phyloP scores from a whole-genome alignment of 768 basidiomycete species.

The Tulasnella sp. region DNA sequence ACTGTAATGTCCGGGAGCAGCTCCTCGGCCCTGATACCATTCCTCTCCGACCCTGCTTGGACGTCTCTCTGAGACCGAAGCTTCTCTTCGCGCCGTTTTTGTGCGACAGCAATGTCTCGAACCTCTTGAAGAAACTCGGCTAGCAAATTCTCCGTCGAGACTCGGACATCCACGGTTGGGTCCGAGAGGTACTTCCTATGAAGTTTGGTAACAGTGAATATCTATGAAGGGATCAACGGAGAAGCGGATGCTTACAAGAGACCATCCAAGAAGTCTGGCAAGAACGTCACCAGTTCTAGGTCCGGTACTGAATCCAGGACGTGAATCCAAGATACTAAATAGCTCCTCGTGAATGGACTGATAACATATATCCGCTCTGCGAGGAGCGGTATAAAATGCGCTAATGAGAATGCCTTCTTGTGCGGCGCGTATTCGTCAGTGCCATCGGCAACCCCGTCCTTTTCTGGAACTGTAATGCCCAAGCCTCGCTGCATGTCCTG shows the following conservation, averaged over 20 bases:
- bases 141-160: constrained; percentile 80
- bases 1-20: constrained; percentile 48
- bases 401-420: constrained; percentile 82
- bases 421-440: constrained; percentile 30
- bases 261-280: constrained; percentile 91
- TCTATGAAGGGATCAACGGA: constrained; percentile 7
- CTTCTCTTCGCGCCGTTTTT: constrained; percentile 47
- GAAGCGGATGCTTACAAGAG: constrained; percentile 53
- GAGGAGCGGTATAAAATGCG: constrained; percentile 88
- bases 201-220: not conserved
- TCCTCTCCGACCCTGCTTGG: constrained; percentile 23
- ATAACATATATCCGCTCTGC: constrained; percentile 90
- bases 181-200: constrained; percentile 88
- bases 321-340: constrained; percentile 94
- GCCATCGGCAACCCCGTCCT: constrained; percentile 30
- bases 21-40: constrained; percentile 30
- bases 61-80: constrained; percentile 11
- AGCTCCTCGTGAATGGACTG: constrained; percentile 90
- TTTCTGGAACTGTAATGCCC: constrained; percentile 57
- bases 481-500: constrained; percentile 35
- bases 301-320: constrained; percentile 95
- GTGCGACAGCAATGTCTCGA: constrained; percentile 67
- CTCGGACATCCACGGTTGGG: constrained; percentile 84
- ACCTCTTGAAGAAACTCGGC: constrained; percentile 88
- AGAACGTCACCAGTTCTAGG: constrained; percentile 84